phyloP scores from a whole-genome alignment of 106 monocot genomes.

The Cymbidium sinense region DNA sequence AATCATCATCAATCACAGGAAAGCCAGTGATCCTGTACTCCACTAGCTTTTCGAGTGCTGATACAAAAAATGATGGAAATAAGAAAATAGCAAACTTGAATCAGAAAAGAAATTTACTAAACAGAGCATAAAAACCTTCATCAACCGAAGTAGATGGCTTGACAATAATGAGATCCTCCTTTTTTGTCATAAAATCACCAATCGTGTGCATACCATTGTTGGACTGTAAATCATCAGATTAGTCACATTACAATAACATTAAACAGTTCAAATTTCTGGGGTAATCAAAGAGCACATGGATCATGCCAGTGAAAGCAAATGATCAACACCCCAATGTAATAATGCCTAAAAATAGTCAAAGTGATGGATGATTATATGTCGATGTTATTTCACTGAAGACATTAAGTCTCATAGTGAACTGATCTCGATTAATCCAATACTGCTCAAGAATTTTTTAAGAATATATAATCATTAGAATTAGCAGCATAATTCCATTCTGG shows the following conservation, averaged over 20 bases:
- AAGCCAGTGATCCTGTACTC: slow-evolving; percentile 77
- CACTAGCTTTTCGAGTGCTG: slow-evolving; percentile 80
- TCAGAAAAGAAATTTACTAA: neutral
- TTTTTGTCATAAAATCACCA: slow-evolving; percentile 75
- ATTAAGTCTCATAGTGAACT: neutral
- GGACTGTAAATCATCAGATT: slow-evolving; percentile 19
- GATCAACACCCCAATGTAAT: neutral
- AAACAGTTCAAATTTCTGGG: neutral
- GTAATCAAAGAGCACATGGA: neutral
- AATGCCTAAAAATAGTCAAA: neutral
- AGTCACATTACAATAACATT: neutral
- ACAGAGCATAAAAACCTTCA: slow-evolving; percentile 35
- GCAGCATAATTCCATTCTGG: too few relatives aligned
- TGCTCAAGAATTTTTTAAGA: neutral
- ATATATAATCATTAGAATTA: neutral
- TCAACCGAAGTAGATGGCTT: slow-evolving; percentile 57
- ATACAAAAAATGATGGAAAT: slow-evolving; percentile 2
- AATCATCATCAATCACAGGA: slow-evolving; percentile 84
- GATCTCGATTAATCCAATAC: neutral
- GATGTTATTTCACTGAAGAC: neutral
- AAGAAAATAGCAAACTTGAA: neutral
- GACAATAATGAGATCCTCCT: slow-evolving; percentile 43
- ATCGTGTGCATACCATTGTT: slow-evolving; percentile 38
- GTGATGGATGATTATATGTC: neutral
- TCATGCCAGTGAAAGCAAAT: neutral